Conservation (phyloP, 176 grass and related monocot genomes). For the Juncus effusus region DNA sequence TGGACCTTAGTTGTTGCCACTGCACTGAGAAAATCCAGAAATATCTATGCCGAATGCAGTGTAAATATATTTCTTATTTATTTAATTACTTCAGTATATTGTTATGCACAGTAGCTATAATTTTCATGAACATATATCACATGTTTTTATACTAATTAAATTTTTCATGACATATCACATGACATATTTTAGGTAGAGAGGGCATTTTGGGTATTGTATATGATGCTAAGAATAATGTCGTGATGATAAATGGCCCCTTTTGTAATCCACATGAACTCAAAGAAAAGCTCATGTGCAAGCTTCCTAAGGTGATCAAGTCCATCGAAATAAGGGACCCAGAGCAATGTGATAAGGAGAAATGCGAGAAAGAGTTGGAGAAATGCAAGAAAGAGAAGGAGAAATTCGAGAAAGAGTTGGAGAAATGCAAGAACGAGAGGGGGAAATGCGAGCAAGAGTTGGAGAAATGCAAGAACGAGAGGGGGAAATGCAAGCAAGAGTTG, state of each 20-base stretch:
- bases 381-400: no score
- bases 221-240: constrained; percentile 3
- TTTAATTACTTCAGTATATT: no score
- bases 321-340: constrained; percentile 5
- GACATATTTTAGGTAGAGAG: background rate
- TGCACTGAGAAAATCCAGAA: background rate
- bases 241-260: background rate
- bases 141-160: background rate
- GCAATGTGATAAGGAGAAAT: background rate
- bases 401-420: no score
- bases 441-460: no score
- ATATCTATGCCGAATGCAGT: constrained; percentile 14
- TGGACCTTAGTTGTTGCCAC: constrained; percentile 11
- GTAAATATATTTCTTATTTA: background rate
- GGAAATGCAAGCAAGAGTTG: no score
- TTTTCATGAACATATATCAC: background rate
- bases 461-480: no score
- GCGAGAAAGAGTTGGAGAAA: background rate
- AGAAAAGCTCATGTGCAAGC: constrained; percentile 16
- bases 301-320: constrained; percentile 2
- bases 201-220: background rate
- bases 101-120: background rate
- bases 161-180: background rate
- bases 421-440: no score
- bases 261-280: constrained; percentile 14